Base-by-base conservation (phyloP, 108 stramenopile genomes). In the Cyclostephanos invisitatus region DNA sequence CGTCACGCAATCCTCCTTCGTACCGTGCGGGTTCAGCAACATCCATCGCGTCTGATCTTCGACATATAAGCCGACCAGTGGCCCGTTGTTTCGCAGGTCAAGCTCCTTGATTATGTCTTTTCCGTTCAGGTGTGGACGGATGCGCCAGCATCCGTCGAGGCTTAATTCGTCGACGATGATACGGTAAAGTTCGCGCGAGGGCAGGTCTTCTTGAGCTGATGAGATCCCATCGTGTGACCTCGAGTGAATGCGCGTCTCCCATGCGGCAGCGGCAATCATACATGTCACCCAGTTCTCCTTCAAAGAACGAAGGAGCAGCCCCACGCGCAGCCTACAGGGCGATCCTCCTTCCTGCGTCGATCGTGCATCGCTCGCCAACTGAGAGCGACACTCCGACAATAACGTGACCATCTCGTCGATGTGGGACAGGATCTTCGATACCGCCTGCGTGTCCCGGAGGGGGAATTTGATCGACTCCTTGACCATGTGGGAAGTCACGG, bases 21-120 rank as follows among this genome's bases (percentile, higher is more conserved):
- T 83, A 37, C 91, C 93, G 5, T 69, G 61, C 5, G 93, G 93
- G 72, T 94, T 81, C 40, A 83, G 48, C 7, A 94, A 73, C 84
- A 87, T 91, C 93, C 93, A 94, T 44, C 74, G 73, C 5, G 80
- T 65, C 76, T 94, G 91, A 78, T 91, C 89, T 50, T 89, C 83
- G 36, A 86, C 68, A 55, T 86, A 94, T 10, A 74, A 22, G 18
- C 87, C 87, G 37, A 94, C 85, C 7, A 56, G 25, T 0, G 93
- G 93, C 7, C 93, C 93, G 44, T 71, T 78, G 46, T 71, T 78
- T 3, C 83, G 80, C 15, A 94, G 58, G 38, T 69, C 62, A 15
- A 94, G 71, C 28, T 72, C 62, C 14, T 78, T 64, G 15, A 91
- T 88, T 10, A 94, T 64, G 32, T 83, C 88, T 64, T 88, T 85